phyloP scores from a whole-genome alignment of 257 asterid genomes.

The Anisodus tanguticus region DNA sequence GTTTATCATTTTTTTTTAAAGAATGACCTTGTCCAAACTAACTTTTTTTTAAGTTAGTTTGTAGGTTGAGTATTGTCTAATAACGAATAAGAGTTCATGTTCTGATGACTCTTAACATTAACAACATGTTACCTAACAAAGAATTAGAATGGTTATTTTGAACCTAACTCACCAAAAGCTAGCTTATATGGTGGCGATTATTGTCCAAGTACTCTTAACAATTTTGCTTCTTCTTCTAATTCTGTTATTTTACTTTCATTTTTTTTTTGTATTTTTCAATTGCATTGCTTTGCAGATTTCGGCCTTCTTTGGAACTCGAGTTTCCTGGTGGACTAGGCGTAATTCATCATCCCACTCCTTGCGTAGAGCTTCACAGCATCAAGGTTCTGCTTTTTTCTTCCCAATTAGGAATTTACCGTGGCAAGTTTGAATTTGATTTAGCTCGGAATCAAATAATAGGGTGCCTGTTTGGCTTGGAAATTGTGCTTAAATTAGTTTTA shows the following conservation, averaged over 20 bases:
- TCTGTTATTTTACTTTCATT: background rate
- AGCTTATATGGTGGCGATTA: too few species aligned
- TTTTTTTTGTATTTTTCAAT: background rate
- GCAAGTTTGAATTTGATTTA: background rate
- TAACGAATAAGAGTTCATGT: too few species aligned
- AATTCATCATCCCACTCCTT: slow-evolving; percentile 33
- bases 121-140: too few species aligned
- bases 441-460: background rate
- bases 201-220: too few species aligned
- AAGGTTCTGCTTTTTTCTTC: slow-evolving; percentile 15
- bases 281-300: slow-evolving; percentile 42
- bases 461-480: background rate
- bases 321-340: slow-evolving; percentile 36
- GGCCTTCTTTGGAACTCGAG: slow-evolving; percentile 41
- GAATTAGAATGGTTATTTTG: too few species aligned
- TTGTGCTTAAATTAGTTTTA: background rate
- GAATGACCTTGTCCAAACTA: too few species aligned
- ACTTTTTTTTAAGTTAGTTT: too few species aligned
- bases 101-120: too few species aligned
- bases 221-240: background rate
- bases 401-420: background rate
- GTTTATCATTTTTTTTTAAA: background rate
- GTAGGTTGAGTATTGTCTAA: too few species aligned
- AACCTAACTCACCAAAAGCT: too few species aligned
- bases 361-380: slow-evolving; percentile 10